phyloP scores from a whole-genome alignment of 2,329 filamentous ascomycete species.

The Pestalotiopsis sp. region DNA sequence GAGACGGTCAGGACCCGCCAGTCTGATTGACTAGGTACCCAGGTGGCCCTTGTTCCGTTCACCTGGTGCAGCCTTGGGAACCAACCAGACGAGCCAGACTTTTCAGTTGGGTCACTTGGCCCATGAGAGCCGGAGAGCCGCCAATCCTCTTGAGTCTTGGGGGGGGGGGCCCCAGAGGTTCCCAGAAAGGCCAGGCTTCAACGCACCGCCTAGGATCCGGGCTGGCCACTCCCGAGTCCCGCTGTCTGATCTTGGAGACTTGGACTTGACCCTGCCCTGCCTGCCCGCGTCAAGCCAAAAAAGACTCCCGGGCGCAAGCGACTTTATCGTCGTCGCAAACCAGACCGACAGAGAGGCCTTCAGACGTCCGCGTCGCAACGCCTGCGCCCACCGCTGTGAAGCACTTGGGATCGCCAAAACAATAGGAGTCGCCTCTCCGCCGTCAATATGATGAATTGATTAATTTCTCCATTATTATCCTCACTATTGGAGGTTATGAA shows the following conservation, averaged over 20 bases:
- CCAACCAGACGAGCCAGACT: neutral
- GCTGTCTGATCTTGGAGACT: neutral
- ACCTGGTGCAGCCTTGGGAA: neutral
- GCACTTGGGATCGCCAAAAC: neutral
- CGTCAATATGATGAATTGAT: slow-evolving; percentile 10
- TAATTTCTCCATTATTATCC: slow-evolving; percentile 8
- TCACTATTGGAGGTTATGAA: slow-evolving; percentile 11
- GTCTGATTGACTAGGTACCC: neutral
- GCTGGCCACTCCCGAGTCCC: neutral
- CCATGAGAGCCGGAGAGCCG: neutral
- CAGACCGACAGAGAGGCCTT: neutral
- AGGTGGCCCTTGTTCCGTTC: neutral
- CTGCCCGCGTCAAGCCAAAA: neutral
- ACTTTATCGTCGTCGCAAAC: neutral
- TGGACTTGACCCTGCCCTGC: neutral
- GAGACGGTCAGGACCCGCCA: neutral
- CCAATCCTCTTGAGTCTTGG: neutral
- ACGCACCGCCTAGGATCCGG: neutral
- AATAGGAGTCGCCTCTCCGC: neutral
- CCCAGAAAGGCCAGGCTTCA: neutral
- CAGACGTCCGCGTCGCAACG: neutral
- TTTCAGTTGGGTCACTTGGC: neutral
- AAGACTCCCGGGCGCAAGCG: neutral
- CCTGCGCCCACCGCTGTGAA: neutral
- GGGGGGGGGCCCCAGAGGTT: neutral